These are phyloP conservation scores for Penicillium sclerotigenum DNA, from an alignment of 2,329 filamentous ascomycete genomes.

Conservation along the genomic window DNA sequence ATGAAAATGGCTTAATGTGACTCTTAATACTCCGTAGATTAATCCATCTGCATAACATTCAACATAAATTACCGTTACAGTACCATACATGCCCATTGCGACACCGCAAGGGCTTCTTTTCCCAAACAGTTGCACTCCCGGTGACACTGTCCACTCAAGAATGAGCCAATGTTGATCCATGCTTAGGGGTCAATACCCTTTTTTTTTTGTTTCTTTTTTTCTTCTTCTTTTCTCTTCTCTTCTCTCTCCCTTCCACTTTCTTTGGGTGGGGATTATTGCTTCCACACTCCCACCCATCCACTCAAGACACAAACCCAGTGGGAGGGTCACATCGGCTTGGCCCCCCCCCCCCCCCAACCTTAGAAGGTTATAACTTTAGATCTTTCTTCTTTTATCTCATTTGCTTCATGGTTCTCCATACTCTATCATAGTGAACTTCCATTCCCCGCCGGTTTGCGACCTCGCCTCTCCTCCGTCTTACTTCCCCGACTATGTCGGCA, in stretches of 20 bases:
- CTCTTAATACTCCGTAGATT: background rate
- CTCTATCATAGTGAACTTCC: background rate
- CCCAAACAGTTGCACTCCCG: constrained; percentile 20
- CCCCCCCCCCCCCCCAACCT: background rate
- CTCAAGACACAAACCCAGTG: constrained; percentile 22
- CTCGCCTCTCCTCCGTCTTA: constrained; percentile 5
- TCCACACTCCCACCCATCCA: constrained; percentile 17
- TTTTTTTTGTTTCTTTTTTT: background rate
- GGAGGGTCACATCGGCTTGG: constrained; percentile 23
- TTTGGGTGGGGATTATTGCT: constrained; percentile 11
- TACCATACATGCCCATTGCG: constrained; percentile 18
- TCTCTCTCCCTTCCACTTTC: background rate
- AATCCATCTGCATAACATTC: background rate
- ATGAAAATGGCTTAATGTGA: background rate
- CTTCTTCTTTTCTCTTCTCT: background rate
- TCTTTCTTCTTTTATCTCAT: constrained; percentile 17
- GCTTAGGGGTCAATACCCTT: constrained; percentile 12
- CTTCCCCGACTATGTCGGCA: constrained; percentile 32
- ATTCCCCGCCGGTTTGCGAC: background rate
- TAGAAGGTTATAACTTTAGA: constrained; percentile 11
- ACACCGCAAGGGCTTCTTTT: constrained; percentile 24
- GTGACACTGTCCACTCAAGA: constrained; percentile 25
- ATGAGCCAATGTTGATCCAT: constrained; percentile 31
- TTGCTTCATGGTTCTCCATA: constrained; percentile 12
- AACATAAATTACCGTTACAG: constrained; percentile 11